Percentiles rank a stretch among this genome's conserved stretches.
phyloP scores from a whole-genome alignment of 169 alveolate species.

The Plasmodium berghei region DNA sequence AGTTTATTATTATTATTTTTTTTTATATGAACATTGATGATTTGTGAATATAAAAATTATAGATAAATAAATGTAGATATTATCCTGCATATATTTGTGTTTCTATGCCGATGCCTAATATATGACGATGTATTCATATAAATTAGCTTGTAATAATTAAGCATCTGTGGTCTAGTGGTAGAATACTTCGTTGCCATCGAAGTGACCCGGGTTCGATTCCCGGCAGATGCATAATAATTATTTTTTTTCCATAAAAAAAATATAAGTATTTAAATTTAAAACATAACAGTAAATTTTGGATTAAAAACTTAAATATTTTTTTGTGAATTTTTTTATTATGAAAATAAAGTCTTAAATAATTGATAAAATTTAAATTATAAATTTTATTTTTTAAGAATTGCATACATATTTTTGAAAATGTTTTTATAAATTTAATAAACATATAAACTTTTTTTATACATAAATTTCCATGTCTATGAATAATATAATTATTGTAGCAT shows the following conservation, averaged over 20 bases:
- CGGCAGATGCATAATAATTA: constrained; percentile 92
- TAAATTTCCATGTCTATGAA: too few species aligned
- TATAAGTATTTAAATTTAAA: not conserved
- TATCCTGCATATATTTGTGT: too few species aligned
- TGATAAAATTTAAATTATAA: not conserved
- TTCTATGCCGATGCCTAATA: too few species aligned
- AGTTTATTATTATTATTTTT: too few species aligned
- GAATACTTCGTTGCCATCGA: constrained; percentile 98
- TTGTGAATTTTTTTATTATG: not conserved
- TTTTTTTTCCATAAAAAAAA: constrained; percentile 1
- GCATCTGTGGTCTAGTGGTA: constrained; percentile 98
- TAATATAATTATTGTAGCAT: too few species aligned
- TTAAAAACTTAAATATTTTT: not conserved
- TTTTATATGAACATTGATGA: too few species aligned
- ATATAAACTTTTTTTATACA: too few species aligned
- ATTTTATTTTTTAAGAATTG: not conserved
- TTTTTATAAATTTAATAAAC: too few species aligned
- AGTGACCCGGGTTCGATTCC: constrained; percentile 99
- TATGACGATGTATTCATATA: too few species aligned
- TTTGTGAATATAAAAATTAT: too few species aligned
- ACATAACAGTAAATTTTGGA: not conserved
- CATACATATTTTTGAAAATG: too few species aligned
- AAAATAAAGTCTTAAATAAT: not conserved
- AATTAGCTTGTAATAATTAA: not conserved
- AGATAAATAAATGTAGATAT: too few species aligned